Percentiles rank a stretch among this genome's conserved stretches.
These are phyloP conservation scores for Raphanus sativus DNA, from an alignment of 345 rosid genomes.

Conservation along the genomic window DNA sequence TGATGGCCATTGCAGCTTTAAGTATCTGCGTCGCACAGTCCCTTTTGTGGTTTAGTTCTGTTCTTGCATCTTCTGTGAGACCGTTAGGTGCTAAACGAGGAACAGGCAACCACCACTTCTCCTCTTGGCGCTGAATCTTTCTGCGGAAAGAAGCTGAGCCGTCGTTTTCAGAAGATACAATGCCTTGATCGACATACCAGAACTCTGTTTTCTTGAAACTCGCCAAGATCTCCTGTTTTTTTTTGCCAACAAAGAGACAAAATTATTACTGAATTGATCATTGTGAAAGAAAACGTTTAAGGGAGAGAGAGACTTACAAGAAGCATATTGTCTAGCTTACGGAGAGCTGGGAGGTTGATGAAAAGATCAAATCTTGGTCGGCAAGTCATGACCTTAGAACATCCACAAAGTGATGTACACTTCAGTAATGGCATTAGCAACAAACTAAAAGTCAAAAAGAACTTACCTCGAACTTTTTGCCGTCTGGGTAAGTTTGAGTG, in stretches of 20 bases:
- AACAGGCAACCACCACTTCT: slow-evolving; percentile 99
- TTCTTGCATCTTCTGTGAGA: slow-evolving; percentile 73
- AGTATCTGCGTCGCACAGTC: slow-evolving; percentile 83
- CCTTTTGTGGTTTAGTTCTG: slow-evolving; percentile 66
- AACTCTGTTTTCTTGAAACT: slow-evolving; percentile 75
- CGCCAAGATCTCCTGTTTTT: slow-evolving; percentile 67
- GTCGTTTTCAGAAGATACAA: slow-evolving; percentile 70
- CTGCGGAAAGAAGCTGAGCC: slow-evolving; percentile 84
- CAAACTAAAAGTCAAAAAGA: not conserved
- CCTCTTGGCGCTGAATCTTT: slow-evolving; percentile 81
- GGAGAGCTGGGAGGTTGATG: slow-evolving; percentile 84
- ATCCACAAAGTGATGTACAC: not conserved
- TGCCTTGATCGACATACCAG: slow-evolving; percentile 97
- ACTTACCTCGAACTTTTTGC: slow-evolving; percentile 82
- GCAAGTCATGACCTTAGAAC: slow-evolving; percentile 83
- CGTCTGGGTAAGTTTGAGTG: slow-evolving; percentile 86
- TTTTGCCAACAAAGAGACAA: not conserved
- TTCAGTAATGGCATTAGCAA: too few relatives aligned
- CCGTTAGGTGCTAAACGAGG: slow-evolving; percentile 89
- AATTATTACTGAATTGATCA: not conserved
- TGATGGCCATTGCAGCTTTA: slow-evolving; percentile 97
- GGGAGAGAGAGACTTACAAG: slow-evolving; percentile 56
- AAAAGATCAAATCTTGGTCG: slow-evolving; percentile 84
- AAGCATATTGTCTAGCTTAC: slow-evolving; percentile 90
- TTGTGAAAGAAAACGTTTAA: not conserved